These are phyloP conservation scores for Fusarium mangiferae DNA, from an alignment of 2,329 filamentous ascomycete species.

Conservation along the genomic window DNA sequence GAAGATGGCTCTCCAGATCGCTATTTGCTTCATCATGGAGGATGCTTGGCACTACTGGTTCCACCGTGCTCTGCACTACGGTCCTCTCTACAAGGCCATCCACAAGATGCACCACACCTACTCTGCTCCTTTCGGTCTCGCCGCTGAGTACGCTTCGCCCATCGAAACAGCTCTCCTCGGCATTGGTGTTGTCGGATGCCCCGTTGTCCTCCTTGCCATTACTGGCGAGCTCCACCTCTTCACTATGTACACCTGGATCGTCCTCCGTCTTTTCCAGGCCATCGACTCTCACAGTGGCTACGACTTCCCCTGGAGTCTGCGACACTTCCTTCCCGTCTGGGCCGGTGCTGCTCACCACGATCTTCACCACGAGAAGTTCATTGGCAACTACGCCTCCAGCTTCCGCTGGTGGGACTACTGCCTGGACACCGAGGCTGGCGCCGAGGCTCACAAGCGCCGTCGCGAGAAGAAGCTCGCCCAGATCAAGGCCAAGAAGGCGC, in stretches of 20 bases:
- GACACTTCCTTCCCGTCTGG: slow-evolving; percentile 97
- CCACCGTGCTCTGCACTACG: slow-evolving; percentile 93
- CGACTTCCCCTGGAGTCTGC: slow-evolving; percentile 97
- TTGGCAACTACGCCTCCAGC: slow-evolving; percentile 97
- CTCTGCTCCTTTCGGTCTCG: slow-evolving; percentile 94
- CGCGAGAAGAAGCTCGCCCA: slow-evolving; percentile 79
- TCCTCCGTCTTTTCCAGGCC: slow-evolving; percentile 92
- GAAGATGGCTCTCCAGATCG: slow-evolving; percentile 92
- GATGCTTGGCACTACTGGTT: slow-evolving; percentile 99
- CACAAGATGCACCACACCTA: slow-evolving; percentile 99
- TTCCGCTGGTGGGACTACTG: slow-evolving; percentile 99
- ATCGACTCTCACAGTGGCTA: slow-evolving; percentile 98
- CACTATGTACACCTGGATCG: slow-evolving; percentile 98
- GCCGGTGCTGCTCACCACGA: slow-evolving; percentile 97
- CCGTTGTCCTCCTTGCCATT: slow-evolving; percentile 83
- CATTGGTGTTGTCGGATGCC: slow-evolving; percentile 82
- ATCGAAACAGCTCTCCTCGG: slow-evolving; percentile 97
- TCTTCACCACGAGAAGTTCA: slow-evolving; percentile 96
- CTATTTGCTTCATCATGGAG: slow-evolving; percentile 94
- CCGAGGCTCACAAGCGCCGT: slow-evolving; percentile 85
- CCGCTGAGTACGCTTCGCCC: slow-evolving; percentile 96
- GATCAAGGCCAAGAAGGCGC: slow-evolving; percentile 73
- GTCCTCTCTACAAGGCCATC: slow-evolving; percentile 92
- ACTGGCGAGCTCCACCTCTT: slow-evolving; percentile 91
- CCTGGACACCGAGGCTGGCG: slow-evolving; percentile 91